Evolutionary conservation across 805 yeast species (phyloP).

Genomic region (Metahyphopichia silvanorum): DNA sequence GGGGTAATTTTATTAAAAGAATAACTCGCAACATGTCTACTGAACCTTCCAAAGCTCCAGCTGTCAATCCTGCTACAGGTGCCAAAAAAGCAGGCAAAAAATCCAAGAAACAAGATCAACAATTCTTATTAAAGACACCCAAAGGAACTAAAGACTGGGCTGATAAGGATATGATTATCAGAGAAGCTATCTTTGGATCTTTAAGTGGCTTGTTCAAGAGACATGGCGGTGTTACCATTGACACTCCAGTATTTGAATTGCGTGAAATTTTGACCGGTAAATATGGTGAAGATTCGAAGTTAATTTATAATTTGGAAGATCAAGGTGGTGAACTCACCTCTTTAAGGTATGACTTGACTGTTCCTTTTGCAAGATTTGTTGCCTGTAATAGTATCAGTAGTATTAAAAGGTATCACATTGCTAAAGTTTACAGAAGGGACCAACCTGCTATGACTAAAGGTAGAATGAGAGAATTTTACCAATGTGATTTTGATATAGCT

Average conservation of each 20-base stretch:
- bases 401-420: slow-evolving; percentile 94
- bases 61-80: background rate
- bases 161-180: slow-evolving; percentile 93
- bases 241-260: slow-evolving; percentile 96
- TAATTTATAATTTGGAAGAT: slow-evolving; percentile 93
- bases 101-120: slow-evolving; percentile 45
- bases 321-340: slow-evolving; percentile 99
- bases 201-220: slow-evolving; percentile 77
- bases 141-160: slow-evolving; percentile 99
- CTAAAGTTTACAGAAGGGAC: slow-evolving; percentile 97
- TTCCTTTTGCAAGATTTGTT: slow-evolving; percentile 95
- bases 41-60: too few species aligned
- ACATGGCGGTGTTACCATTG: slow-evolving; percentile 98
- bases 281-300: slow-evolving; percentile 97
- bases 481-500: slow-evolving; percentile 97
- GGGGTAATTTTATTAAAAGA: too few species aligned
- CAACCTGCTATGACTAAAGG: slow-evolving; percentile 99
- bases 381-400: slow-evolving; percentile 91
- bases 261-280: slow-evolving; percentile 95
- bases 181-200: slow-evolving; percentile 80
- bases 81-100: slow-evolving; percentile 21
- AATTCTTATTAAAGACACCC: slow-evolving; percentile 86
- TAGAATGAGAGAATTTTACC: slow-evolving; percentile 99
- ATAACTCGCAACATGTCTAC: too few species aligned
- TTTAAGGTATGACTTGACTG: slow-evolving; percentile 93